Base-by-base conservation (phyloP, 345 rosid genomes). In the Orychophragmus violaceus region DNA sequence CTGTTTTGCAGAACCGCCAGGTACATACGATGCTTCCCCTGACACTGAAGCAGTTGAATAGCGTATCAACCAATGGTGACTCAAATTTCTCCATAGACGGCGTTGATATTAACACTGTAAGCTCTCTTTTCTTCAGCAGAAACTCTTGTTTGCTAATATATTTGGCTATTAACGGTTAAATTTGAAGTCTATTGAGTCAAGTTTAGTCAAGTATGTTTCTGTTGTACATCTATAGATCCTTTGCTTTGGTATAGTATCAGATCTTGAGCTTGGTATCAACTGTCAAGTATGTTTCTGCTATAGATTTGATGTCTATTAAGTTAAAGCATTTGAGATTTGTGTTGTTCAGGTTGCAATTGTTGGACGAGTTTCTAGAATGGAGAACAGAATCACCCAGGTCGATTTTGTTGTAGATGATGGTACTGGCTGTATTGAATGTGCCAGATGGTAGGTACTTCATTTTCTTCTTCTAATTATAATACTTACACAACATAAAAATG, bases 351-450 rank as follows among this genome's bases (percentile, higher is more conserved):
- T 86, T 77, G 76, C 81, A 55, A 59, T 90, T 7, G 82, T 90
- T 66, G 97, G 94, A 52, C 81, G 78, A 51, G 81, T 93, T 21
- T 62, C 74, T 75, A 84, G 80, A 46, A 84, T 85, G 82, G 97
- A 91, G 58, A 89, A 84, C 67, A 81, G 84, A 71, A 81, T 87
- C 59, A 84, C 86, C 22, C 90, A 90, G 66, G 79, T 85, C 56
- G 77, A 87, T 23, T 82, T 90, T 63, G 68, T 82, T 18, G 68
- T 88, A 37, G 97, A 93, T 62, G 98, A 90, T 30, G 94, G 98
- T 61, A 93, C 96, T 0, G 96, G 91, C 68, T 79, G 77, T 67
- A 76, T 90, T 66, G 97, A 90, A 39, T 90, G 98, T 75, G 78
- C 82, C 69, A 86, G 81, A 83, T 90, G 97, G 98, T 90, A 46